Base-by-base conservation (phyloP, 2,329 filamentous ascomycete species). In the Colletotrichum navitas region DNA sequence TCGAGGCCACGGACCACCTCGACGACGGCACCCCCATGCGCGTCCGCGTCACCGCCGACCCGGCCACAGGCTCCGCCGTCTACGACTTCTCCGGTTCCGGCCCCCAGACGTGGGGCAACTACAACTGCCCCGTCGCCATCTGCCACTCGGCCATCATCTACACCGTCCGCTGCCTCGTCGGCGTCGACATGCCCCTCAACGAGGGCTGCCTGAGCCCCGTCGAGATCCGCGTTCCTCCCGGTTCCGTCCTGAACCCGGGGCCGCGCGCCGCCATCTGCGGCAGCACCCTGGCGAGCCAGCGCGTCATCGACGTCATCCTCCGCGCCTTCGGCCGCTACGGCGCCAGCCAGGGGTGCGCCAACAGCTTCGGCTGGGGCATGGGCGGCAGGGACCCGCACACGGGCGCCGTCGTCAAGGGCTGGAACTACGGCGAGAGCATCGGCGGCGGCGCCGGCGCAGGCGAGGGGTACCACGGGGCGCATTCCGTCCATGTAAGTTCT, bases 221-320 rank as follows among this genome's bases (percentile, higher is more conserved):
- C 18, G 74, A 79, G 26, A 77, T 83, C 39, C 67, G 71, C n/a
- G 76, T 81, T 0, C 81, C 81, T 3, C 66, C 70, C 16, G 76
- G 77, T 12, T 77, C 76, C 1, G 73, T 83, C n/a, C 76, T 83
- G 1, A 79, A 79, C 26, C 81, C 81, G 2, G 77, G 76, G 0
- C 76, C 80, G 0, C 70, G 74, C 0, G 80, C 78, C 1, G 81
- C 81, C 1, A 78, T 81, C 59, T 79, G 79, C 43, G 92, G 92
- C n/a, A 94, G 93, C 76, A 91, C 94, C 0, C 74, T 80, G 5
- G 79, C 79, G 5, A 79, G 76, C 14, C 79, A 81, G 72, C 77
- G 80, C 10, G 77, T 81, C 1, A 78, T 79, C 5, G 80, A 81
- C 41, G 72, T 78, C 0, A 78, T 81, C n/a, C 73, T 83, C 11